These are phyloP conservation scores for Hydnomerulius pinastri DNA, from an alignment of 768 basidiomycete species.

Conservation along the genomic window DNA sequence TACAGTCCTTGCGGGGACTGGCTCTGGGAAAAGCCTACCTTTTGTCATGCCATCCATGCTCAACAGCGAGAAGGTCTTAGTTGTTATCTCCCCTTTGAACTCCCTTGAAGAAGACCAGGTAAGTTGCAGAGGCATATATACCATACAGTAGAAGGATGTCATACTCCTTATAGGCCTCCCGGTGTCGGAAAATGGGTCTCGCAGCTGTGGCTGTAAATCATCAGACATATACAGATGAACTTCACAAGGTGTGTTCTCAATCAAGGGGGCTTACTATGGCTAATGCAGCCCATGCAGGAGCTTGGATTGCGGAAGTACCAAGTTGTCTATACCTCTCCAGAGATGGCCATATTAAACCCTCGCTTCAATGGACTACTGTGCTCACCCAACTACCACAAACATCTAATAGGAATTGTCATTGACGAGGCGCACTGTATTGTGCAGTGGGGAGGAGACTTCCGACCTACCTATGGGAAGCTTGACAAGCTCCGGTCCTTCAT, in stretches of 20 bases:
- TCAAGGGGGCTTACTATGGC: too few species aligned
- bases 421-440: slow-evolving; percentile 43
- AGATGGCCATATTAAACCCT: slow-evolving; percentile 40
- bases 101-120: background rate
- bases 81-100: background rate
- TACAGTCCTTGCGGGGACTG: slow-evolving; percentile 13
- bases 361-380: slow-evolving; percentile 29
- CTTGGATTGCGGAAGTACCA: slow-evolving; percentile 21
- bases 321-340: slow-evolving; percentile 38
- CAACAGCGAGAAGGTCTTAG: background rate
- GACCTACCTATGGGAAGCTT: slow-evolving; percentile 29
- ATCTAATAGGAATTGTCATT: slow-evolving; percentile 30
- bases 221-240: slow-evolving; percentile 9
- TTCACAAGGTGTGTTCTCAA: slow-evolving; percentile 11
- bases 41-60: slow-evolving; percentile 21
- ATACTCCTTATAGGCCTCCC: slow-evolving; percentile 4
- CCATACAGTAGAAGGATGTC: background rate
- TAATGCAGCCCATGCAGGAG: slow-evolving; percentile 18
- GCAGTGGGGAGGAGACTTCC: slow-evolving; percentile 39
- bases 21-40: slow-evolving; percentile 21
- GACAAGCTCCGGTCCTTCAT: slow-evolving; percentile 31
- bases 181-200: slow-evolving; percentile 13
- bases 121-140: background rate
- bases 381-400: slow-evolving; percentile 14
- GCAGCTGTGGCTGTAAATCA: slow-evolving; percentile 15